Percentiles rank a stretch among this genome's conserved stretches.
Evolutionary conservation across 2,329 filamentous ascomycete species (phyloP).

Genomic region (Orbilia javanica): DNA sequence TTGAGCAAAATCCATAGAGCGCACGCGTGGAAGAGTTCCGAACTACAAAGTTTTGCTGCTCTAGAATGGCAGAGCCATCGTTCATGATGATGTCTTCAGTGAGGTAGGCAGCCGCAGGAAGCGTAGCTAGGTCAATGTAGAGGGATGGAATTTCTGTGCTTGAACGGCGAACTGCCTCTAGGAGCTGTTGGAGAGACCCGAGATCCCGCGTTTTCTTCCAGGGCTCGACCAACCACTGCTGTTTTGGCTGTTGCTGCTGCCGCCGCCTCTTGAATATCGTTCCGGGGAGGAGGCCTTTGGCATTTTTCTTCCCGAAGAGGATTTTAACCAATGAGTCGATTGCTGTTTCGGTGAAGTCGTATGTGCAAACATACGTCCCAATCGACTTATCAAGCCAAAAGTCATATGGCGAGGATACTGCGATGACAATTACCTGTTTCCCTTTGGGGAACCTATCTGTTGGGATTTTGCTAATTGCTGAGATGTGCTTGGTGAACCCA

Average conservation of each 20-base stretch:
- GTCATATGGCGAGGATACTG: constrained; percentile 95
- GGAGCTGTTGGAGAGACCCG: constrained; percentile 61
- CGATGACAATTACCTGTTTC: constrained; percentile 89
- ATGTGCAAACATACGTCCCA: constrained; percentile 63
- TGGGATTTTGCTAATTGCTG: constrained; percentile 92
- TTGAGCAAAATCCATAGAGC: constrained; percentile 62
- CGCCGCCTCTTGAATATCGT: constrained; percentile 60
- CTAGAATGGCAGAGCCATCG: constrained; percentile 44
- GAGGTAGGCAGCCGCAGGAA: constrained; percentile 60
- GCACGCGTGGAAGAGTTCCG: constrained; percentile 61
- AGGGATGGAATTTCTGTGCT: constrained; percentile 60
- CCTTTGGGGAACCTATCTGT: constrained; percentile 78
- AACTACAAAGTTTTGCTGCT: constrained; percentile 62
- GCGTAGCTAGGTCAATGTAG: constrained; percentile 60
- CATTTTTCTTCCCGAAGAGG: constrained; percentile 68
- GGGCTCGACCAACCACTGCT: constrained; percentile 62
- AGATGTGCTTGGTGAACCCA: constrained; percentile 94
- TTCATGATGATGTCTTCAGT: constrained; percentile 59
- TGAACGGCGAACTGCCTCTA: constrained; percentile 60
- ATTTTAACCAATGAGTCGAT: constrained; percentile 70
- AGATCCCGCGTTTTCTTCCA: constrained; percentile 62
- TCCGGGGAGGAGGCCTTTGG: constrained; percentile 61
- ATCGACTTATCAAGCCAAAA: constrained; percentile 84
- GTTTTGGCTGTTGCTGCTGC: constrained; percentile 61
- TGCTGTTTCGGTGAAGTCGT: constrained; percentile 68